Evolutionary conservation across 2,329 filamentous ascomycete species (phyloP).

Genomic region (Rhynchosporium agropyri): DNA sequence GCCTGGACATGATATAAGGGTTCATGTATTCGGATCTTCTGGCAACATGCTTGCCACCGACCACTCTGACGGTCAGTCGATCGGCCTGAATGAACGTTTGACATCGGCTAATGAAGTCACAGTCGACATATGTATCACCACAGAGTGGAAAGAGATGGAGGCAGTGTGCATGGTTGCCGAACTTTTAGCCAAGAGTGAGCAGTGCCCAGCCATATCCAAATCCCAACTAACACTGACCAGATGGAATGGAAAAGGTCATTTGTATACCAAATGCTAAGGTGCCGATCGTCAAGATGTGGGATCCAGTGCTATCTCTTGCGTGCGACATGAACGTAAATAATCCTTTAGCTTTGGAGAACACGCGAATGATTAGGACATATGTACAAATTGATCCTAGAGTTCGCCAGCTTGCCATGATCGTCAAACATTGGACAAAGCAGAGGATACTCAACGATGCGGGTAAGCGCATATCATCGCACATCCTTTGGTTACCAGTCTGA

Average conservation of each 20-base stretch:
- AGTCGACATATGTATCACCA: constrained; percentile 99
- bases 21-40: constrained; percentile 96
- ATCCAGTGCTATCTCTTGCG: constrained; percentile 83
- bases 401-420: constrained; percentile 89
- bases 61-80: constrained; percentile 83
- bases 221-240: constrained; percentile 53
- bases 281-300: constrained; percentile 98
- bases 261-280: constrained; percentile 96
- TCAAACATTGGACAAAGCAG: constrained; percentile 96
- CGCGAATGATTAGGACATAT: constrained; percentile 96
- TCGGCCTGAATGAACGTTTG: not conserved
- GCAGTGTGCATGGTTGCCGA: constrained; percentile 89
- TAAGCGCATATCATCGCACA: constrained; percentile 52
- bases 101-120: constrained; percentile 21
- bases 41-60: constrained; percentile 93
- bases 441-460: constrained; percentile 95
- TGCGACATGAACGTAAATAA: constrained; percentile 99
- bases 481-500: constrained; percentile 24
- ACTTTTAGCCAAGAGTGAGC: constrained; percentile 79
- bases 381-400: constrained; percentile 91
- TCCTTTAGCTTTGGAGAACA: constrained; percentile 91
- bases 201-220: not conserved
- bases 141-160: constrained; percentile 83
- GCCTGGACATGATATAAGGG: constrained; percentile 86
- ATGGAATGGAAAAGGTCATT: constrained; percentile 94